Evolutionary conservation across 2,329 filamentous ascomycete species (phyloP).

Genomic region (Salinomyces thailandicus): DNA sequence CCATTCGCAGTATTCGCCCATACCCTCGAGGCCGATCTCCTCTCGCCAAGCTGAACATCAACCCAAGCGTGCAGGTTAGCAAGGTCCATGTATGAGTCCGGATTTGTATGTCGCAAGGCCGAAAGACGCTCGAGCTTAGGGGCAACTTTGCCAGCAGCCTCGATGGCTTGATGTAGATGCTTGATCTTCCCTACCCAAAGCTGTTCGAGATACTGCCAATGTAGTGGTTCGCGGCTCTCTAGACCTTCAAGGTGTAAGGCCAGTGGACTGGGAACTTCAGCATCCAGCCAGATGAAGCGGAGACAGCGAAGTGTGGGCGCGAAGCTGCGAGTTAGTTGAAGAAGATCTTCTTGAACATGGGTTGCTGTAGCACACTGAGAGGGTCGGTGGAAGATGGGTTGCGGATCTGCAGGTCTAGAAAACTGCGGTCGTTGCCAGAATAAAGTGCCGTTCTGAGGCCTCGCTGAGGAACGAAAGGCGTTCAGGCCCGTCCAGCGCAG

Average conservation of each 20-base stretch:
- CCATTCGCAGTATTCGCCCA: slow-evolving; percentile 3
- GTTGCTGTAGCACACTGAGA: slow-evolving; percentile 15
- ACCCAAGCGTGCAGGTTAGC: slow-evolving; percentile 8
- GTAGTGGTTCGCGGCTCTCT: slow-evolving; percentile 7
- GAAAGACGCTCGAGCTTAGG: slow-evolving; percentile 8
- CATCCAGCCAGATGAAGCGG: slow-evolving; percentile 23
- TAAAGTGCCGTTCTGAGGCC: neutral
- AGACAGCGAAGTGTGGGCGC: slow-evolving; percentile 16
- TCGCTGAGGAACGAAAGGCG: slow-evolving; percentile 13
- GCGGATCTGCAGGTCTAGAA: slow-evolving; percentile 20
- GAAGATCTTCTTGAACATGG: slow-evolving; percentile 22
- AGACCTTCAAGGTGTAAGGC: slow-evolving; percentile 15
- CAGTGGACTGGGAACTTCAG: slow-evolving; percentile 22
- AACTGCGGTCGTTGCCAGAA: slow-evolving; percentile 19
- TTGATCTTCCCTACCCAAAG: slow-evolving; percentile 18
- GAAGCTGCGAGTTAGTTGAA: slow-evolving; percentile 25
- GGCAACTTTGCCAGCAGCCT: slow-evolving; percentile 2
- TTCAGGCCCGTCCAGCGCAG: slow-evolving; percentile 23
- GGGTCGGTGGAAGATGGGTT: slow-evolving; percentile 12
- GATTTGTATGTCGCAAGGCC: too few relatives aligned
- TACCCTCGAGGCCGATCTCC: too few relatives aligned
- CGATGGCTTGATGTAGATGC: slow-evolving; percentile 8
- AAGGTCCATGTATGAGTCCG: neutral
- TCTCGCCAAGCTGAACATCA: slow-evolving; percentile 5
- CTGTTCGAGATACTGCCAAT: slow-evolving; percentile 16